Evolutionary conservation across 2,329 filamentous ascomycete genomes (phyloP).

Genomic region (Arthrobotrys iridis): DNA sequence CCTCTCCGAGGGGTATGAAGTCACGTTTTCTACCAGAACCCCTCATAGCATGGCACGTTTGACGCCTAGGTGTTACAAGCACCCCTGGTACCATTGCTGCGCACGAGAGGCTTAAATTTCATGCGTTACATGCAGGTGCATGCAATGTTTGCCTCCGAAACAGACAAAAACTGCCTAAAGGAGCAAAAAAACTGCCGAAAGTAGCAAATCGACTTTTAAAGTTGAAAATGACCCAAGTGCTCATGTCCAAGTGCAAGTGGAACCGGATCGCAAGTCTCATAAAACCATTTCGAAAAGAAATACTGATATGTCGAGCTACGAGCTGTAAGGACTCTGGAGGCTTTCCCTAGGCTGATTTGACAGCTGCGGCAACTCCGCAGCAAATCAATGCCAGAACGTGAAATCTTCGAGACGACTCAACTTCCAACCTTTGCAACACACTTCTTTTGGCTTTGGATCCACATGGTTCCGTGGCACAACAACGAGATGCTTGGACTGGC

Average conservation of each 20-base stretch:
- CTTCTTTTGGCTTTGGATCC: neutral
- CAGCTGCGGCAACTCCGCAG: conserved; percentile 22
- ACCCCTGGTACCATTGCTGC: conserved; percentile 17
- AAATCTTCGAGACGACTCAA: neutral
- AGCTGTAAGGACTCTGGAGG: conserved; percentile 12
- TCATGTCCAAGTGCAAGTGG: conserved; percentile 1
- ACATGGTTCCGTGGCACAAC: conserved; percentile 46
- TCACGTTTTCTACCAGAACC: conserved; percentile 26
- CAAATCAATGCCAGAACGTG: neutral
- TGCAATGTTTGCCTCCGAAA: conserved; percentile 31
- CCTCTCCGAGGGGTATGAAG: conserved; percentile 5
- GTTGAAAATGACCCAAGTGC: neutral
- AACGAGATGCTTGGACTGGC: conserved; percentile 1
- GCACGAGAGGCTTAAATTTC: conserved; percentile 16
- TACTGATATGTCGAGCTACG: neutral
- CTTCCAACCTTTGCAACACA: conserved; percentile 48
- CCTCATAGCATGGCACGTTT: conserved; percentile 31
- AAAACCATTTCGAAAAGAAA: conserved; percentile 44
- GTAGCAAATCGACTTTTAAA: conserved; percentile 28
- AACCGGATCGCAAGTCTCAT: conserved; percentile 17
- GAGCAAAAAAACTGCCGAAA: conserved; percentile 24
- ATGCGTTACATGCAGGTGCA: conserved; percentile 39
- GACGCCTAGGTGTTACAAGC: conserved; percentile 24
- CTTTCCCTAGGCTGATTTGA: conserved; percentile 37
- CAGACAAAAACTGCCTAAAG: conserved; percentile 13